Conservation (phyloP, 345 rosid genomes). For the Linum trigynum region DNA sequence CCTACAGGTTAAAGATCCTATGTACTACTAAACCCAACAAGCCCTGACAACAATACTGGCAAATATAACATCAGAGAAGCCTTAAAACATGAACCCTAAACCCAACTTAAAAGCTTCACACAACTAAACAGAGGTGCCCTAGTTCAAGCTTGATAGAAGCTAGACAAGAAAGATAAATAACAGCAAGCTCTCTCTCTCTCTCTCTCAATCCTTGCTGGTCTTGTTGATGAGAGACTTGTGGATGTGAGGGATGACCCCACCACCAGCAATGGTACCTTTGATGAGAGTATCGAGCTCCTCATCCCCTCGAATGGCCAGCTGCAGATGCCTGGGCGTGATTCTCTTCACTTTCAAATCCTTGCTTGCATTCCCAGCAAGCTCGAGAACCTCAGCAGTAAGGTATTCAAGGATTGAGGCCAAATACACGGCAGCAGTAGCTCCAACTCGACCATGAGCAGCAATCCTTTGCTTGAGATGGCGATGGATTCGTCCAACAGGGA, state of each 20-base stretch:
- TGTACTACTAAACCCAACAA: too few species aligned
- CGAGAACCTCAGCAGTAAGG: slow-evolving; percentile 1
- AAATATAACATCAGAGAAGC: too few species aligned
- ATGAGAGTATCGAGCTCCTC: slow-evolving; percentile 6
- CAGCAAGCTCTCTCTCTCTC: neutral
- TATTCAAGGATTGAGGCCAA: slow-evolving; percentile 1
- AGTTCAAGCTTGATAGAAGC: neutral
- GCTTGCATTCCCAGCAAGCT: slow-evolving; percentile 5
- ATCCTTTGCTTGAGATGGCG: slow-evolving; percentile 6
- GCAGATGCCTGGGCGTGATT: slow-evolving; percentile 6
- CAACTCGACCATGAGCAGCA: neutral
- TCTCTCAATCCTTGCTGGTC: slow-evolving; percentile 1
- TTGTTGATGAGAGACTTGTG: slow-evolving; percentile 12
- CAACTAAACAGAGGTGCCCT: neutral
- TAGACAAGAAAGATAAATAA: neutral
- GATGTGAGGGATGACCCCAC: slow-evolving; percentile 7
- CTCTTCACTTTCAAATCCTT: slow-evolving; percentile 8
- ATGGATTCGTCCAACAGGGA: neutral
- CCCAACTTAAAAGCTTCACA: neutral
- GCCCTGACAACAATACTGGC: too few species aligned
- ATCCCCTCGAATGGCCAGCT: slow-evolving; percentile 7
- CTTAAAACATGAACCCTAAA: too few species aligned
- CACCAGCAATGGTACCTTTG: slow-evolving; percentile 10
- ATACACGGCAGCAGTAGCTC: slow-evolving; percentile 4
- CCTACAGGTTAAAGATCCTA: too few species aligned